Percentiles rank a stretch among this genome's conserved stretches.
Conservation (phyloP, 2,329 filamentous ascomycete genomes). For the Botrytis galanthina region DNA sequence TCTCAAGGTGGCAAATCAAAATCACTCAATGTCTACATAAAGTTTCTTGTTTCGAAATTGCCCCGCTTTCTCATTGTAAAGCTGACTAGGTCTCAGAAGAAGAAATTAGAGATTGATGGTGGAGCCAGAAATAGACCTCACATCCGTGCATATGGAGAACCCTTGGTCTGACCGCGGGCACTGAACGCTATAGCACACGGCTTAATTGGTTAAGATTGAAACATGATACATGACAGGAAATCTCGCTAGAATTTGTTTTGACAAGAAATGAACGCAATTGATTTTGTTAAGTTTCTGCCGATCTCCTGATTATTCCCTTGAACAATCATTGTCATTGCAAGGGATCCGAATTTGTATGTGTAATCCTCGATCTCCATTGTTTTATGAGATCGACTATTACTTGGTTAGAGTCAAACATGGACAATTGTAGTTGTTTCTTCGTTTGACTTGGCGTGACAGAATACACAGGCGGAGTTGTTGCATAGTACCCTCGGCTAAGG, state of each 20-base stretch:
- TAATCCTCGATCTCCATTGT: neutral
- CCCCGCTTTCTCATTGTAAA: neutral
- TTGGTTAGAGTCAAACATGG: neutral
- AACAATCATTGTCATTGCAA: neutral
- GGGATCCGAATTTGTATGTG: neutral
- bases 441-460: neutral
- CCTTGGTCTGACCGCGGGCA: constrained; percentile 8
- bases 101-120: constrained; percentile 21
- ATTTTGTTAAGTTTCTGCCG: neutral
- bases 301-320: neutral
- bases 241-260: neutral
- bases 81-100: constrained; percentile 14
- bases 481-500: neutral
- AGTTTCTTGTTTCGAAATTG: neutral
- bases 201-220: neutral
- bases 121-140: constrained; percentile 17
- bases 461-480: neutral
- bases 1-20: neutral
- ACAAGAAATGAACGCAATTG: neutral
- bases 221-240: neutral
- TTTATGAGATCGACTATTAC: neutral
- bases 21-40: neutral
- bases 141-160: constrained; percentile 7
- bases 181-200: neutral
- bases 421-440: neutral